These are phyloP conservation scores for Dipodascus geniculatus DNA, from an alignment of 805 yeast genomes.

Conservation along the genomic window DNA sequence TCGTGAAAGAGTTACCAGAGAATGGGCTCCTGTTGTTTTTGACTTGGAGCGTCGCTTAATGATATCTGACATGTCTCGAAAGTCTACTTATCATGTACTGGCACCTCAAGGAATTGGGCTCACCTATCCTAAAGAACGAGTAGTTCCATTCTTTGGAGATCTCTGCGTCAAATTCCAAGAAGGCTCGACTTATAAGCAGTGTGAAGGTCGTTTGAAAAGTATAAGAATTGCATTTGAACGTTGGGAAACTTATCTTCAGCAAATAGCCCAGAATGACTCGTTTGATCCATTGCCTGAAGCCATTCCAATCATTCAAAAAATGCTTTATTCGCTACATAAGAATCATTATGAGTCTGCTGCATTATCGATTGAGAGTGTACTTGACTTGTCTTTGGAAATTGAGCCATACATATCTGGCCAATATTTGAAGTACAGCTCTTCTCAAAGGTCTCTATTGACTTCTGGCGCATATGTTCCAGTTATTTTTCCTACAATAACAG, in stretches of 20 bases:
- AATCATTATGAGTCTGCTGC: constrained; percentile 26
- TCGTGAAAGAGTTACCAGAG: constrained; percentile 51
- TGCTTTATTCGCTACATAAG: constrained; percentile 36
- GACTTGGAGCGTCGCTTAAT: constrained; percentile 72
- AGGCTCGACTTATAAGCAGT: constrained; percentile 35
- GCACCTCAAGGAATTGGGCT: constrained; percentile 84
- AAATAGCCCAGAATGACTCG: constrained; percentile 33
- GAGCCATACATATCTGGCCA: constrained; percentile 51
- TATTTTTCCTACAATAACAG: constrained; percentile 45
- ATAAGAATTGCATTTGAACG: constrained; percentile 63
- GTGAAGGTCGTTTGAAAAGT: constrained; percentile 54
- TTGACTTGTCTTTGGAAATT: constrained; percentile 48
- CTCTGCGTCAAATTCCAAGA: constrained; percentile 39
- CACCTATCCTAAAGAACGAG: constrained; percentile 60
- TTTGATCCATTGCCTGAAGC: constrained; percentile 20
- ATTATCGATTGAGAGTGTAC: constrained; percentile 32
- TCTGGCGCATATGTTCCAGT: constrained; percentile 56
- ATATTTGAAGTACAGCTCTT: constrained; percentile 31
- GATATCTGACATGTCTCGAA: constrained; percentile 41
- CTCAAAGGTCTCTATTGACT: constrained; percentile 43
- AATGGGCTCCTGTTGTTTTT: constrained; percentile 89
- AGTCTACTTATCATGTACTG: constrained; percentile 57
- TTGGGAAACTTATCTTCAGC: constrained; percentile 64
- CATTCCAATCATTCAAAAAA: constrained; percentile 27
- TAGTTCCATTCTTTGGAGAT: constrained; percentile 88